Percentiles rank a stretch among this genome's conserved stretches.
phyloP scores from a whole-genome alignment of 176 grass and related monocot species.

The Musa itinerans region DNA sequence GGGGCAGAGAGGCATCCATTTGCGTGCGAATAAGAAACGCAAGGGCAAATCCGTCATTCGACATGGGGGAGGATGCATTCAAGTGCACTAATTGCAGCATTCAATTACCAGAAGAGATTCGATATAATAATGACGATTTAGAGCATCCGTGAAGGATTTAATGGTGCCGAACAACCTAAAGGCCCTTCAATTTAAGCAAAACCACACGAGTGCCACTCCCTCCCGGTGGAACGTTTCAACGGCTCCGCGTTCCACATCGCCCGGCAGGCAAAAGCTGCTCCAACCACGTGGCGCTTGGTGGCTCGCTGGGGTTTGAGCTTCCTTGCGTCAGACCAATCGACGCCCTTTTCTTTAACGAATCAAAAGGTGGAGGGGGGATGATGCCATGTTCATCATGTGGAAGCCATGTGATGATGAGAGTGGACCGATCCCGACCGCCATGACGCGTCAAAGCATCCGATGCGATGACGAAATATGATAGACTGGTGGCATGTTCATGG shows the following conservation, averaged over 20 bases:
- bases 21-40: neutral
- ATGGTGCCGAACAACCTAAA: no score
- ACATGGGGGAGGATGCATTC: neutral
- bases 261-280: neutral
- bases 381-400: no score
- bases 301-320: neutral
- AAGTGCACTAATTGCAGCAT: neutral
- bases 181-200: neutral
- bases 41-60: neutral
- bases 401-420: no score
- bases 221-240: neutral
- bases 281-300: constrained; percentile 1
- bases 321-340: neutral
- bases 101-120: neutral
- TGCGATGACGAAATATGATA: no score
- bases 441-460: no score
- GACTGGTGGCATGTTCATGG: no score
- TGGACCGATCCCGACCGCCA: no score
- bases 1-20: neutral
- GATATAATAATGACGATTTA: no score
- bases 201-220: neutral
- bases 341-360: neutral
- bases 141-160: no score
- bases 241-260: neutral
- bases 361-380: neutral